A percentile compares a stretch with the other conserved stretches of the same genome.
Conservation (phyloP, 257 asterid genomes). For the Fraxinus quadrangulata region DNA sequence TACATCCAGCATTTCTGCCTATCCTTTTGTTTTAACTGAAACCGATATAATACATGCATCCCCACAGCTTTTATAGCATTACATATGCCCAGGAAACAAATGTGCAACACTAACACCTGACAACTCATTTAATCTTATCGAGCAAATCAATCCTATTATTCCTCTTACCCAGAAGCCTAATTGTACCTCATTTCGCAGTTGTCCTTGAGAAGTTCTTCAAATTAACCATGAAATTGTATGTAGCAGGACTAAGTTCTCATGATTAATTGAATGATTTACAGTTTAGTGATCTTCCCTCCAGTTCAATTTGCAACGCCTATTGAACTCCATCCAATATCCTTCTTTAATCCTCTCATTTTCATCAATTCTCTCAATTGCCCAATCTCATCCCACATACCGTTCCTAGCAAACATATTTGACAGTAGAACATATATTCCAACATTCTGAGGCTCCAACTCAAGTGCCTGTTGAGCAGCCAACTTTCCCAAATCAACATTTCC, state of each 20-base stretch:
- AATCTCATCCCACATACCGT: slow-evolving; percentile 77
- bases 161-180: neutral
- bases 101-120: neutral
- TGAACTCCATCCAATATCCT: slow-evolving; percentile 73
- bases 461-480: slow-evolving; percentile 76
- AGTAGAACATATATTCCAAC: slow-evolving; percentile 68
- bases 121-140: neutral
- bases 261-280: neutral
- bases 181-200: neutral
- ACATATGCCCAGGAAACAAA: neutral
- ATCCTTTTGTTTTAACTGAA: no score
- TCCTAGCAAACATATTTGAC: slow-evolving; percentile 71
- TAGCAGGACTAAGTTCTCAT: neutral
- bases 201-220: no score
- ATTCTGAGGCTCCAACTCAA: slow-evolving; percentile 65
- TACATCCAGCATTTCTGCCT: neutral
- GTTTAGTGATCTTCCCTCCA: neutral
- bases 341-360: slow-evolving; percentile 63
- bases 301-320: slow-evolving; percentile 33
- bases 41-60: neutral
- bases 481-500: slow-evolving; percentile 71
- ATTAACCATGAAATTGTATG: neutral
- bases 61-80: neutral
- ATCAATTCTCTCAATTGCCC: slow-evolving; percentile 62
- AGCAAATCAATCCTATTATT: neutral